phyloP scores from a whole-genome alignment of 805 yeast genomes.

The Debaryomyces castellii region DNA sequence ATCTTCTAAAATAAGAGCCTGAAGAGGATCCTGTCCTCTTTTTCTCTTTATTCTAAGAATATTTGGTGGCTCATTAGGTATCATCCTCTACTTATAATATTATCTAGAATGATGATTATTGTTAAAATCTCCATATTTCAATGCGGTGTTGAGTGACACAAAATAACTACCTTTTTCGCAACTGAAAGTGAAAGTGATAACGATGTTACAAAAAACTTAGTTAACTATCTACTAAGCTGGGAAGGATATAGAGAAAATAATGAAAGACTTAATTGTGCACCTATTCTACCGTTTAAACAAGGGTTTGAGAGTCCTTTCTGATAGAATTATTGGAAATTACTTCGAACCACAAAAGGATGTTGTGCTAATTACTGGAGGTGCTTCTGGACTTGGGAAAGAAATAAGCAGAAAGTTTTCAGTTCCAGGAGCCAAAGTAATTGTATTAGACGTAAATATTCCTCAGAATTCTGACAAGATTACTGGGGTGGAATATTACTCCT shows the following conservation, averaged over 20 bases:
- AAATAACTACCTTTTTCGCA: neutral
- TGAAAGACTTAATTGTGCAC: neutral
- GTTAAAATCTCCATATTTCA: neutral
- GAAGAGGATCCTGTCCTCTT: slow-evolving; percentile 84
- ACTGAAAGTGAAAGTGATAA: neutral
- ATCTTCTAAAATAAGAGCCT: slow-evolving; percentile 62
- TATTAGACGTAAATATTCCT: slow-evolving; percentile 60
- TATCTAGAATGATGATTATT: neutral
- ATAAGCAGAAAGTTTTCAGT: slow-evolving; percentile 47
- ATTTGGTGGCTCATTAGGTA: slow-evolving; percentile 46
- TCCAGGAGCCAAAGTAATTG: slow-evolving; percentile 54
- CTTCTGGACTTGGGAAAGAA: slow-evolving; percentile 73
- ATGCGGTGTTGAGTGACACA: neutral
- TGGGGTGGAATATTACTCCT: slow-evolving; percentile 54
- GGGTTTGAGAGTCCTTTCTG: slow-evolving; percentile 28
- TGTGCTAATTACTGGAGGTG: slow-evolving; percentile 82
- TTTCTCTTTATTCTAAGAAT: slow-evolving; percentile 83
- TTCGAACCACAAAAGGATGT: slow-evolving; percentile 58
- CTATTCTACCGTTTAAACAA: slow-evolving; percentile 12
- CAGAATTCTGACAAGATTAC: slow-evolving; percentile 24
- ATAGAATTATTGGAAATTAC: slow-evolving; percentile 47
- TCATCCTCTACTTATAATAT: neutral
- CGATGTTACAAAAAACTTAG: no score
- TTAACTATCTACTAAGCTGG: no score
- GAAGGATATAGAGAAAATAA: neutral